phyloP scores from a whole-genome alignment of 164 flowering plant species.

The Tinospora cordifolia region DNA sequence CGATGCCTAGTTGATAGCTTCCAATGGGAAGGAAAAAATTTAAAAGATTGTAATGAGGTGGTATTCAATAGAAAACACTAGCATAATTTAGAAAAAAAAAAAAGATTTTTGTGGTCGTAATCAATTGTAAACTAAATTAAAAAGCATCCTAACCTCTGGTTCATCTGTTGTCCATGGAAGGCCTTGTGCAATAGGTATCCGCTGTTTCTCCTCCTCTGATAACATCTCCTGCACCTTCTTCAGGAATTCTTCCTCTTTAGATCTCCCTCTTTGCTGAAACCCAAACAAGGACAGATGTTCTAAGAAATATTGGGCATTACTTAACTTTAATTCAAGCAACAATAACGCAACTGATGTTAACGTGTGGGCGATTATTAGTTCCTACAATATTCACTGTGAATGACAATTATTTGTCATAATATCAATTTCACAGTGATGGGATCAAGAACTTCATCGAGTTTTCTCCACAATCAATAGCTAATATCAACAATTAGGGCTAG shows the following conservation, averaged over 20 bases:
- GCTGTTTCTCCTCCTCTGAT: conserved; percentile 61
- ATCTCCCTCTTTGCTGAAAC: conserved; percentile 71
- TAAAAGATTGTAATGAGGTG: background rate
- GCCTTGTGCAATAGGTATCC: conserved; percentile 91
- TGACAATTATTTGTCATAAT: too few relatives aligned
- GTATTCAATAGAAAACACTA: background rate
- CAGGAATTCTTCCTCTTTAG: conserved; percentile 70
- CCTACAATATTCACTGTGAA: too few relatives aligned
- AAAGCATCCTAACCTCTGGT: conserved; percentile 62
- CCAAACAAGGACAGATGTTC: background rate
- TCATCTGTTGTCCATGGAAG: conserved; percentile 99
- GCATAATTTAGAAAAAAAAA: background rate
- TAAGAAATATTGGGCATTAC: background rate
- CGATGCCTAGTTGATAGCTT: too few relatives aligned
- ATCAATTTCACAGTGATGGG: too few relatives aligned
- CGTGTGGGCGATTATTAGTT: too few relatives aligned
- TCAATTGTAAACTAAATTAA: background rate
- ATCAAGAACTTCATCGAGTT: too few relatives aligned
- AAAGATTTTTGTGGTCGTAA: background rate
- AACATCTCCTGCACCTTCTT: conserved; percentile 67
- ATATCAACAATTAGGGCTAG: too few relatives aligned
- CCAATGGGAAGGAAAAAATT: too few relatives aligned
- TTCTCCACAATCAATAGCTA: too few relatives aligned
- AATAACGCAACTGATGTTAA: too few relatives aligned
- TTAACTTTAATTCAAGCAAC: background rate